Evolutionary conservation across 2,329 filamentous ascomycete species (phyloP), one percentile per base, ranked within the genome.

Genomic region (Tolypocladium cylindrosporum): DNA sequence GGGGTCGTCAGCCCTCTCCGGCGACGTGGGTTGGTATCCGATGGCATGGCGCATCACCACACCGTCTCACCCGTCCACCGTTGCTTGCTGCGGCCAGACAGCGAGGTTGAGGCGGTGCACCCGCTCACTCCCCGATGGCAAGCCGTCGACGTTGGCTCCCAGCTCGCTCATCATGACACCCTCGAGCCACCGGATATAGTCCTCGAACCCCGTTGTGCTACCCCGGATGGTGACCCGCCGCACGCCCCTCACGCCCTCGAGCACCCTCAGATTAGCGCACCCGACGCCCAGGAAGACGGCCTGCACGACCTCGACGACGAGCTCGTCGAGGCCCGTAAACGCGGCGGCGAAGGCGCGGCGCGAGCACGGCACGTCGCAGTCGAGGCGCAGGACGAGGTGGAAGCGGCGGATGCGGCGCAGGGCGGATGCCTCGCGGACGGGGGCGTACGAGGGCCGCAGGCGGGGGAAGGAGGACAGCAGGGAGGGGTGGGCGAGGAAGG

Each of bases 241-340:
- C 31, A 79, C 72, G 37, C 73, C 75, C 27, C 76, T 62, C 36
- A 79, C 72, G 7, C 66, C 70, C 66, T 79, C 77, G 57, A 79
- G 74, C 59, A 70, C 67, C 43, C 66, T 63, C 55, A 79, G 64
- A 37, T 74, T 74, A 45, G 67, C 66, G 36, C 71, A 71, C 34
- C 70, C 71, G 40, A 70, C 74, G 41, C 70, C 68, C n/a, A 71
- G 65, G 63, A 75, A 77, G 54, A 66, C 64, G 40, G 69, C 65
- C 66, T 75, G 74, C 61, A 69, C 69, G 13, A 73, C 64, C 52
- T 77, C 70, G 55, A 79, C 58, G n/a, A 69, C 68, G 31, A 79
- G 65, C 64, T 74, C 72, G 55, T 73, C 71, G 40, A 70, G 60
- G 13, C 72, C 70, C 51, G 66, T 69, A 59, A 79, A 72, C 34